A percentile compares a stretch with the other conserved stretches of the same genome.
These are phyloP conservation scores for Phylloporus rhodoxanthus DNA, from an alignment of 768 basidiomycete genomes.

Conservation along the genomic window DNA sequence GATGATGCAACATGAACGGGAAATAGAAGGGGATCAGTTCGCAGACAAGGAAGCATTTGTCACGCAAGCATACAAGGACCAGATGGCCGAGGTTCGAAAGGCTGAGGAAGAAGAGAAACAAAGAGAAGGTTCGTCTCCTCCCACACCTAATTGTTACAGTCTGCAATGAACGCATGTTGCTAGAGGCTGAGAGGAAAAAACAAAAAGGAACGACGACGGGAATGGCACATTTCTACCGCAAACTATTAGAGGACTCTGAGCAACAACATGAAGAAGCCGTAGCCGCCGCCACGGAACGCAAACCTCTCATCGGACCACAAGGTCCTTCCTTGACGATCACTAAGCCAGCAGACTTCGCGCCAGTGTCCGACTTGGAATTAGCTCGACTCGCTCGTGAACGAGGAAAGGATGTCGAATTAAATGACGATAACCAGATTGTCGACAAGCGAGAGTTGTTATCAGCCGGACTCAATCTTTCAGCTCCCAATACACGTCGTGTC, in stretches of 20 bases:
- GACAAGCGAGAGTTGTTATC: constrained; percentile 90
- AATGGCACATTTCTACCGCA: constrained; percentile 81
- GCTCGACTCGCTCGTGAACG: constrained; percentile 62
- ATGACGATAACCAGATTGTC: constrained; percentile 96
- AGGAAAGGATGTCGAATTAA: constrained; percentile 86
- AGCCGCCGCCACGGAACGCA: constrained; percentile 55
- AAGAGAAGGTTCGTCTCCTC: constrained; percentile 64
- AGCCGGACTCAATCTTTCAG: constrained; percentile 87
- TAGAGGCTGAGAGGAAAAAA: constrained; percentile 54
- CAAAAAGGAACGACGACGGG: constrained; percentile 60
- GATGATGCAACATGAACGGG: constrained; percentile 90
- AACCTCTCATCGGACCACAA: constrained; percentile 56
- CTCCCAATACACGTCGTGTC: constrained; percentile 72
- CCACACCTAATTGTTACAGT: neutral
- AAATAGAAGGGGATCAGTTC: constrained; percentile 89
- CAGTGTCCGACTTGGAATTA: constrained; percentile 67
- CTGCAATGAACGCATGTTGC: neutral
- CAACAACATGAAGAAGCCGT: constrained; percentile 83
- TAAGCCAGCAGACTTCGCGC: constrained; percentile 59
- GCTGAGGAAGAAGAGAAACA: constrained; percentile 91
- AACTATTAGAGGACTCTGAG: constrained; percentile 72
- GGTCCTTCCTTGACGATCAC: constrained; percentile 63
- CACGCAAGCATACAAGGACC: constrained; percentile 94
- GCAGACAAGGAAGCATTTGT: constrained; percentile 96
- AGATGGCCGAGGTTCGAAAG: constrained; percentile 84